These are phyloP conservation scores for Blastocystis sp. DNA, from an alignment of 352 stramenopile species.

Conservation along the genomic window DNA sequence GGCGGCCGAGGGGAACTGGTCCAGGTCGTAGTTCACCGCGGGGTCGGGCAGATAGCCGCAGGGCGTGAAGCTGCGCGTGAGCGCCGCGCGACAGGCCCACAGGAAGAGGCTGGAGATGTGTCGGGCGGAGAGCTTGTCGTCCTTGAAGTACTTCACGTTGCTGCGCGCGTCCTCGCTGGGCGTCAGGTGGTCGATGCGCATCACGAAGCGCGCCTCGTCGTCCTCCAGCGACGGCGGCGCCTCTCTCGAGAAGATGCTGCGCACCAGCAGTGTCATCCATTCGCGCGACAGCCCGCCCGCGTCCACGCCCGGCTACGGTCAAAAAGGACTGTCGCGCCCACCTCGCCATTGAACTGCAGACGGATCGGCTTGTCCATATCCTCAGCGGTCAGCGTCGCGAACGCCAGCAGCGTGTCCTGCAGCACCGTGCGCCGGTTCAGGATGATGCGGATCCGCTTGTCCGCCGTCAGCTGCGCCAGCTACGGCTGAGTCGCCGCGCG, in stretches of 20 bases:
- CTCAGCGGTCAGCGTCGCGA: conserved; percentile 47
- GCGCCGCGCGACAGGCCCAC: not conserved
- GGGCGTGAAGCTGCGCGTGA: conserved; percentile 13
- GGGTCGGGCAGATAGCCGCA: conserved; percentile 59
- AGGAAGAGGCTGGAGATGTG: conserved; percentile 26
- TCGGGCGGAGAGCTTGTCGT: not conserved
- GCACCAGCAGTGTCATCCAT: conserved; percentile 48
- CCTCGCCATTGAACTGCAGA: conserved; percentile 66
- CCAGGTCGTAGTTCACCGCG: conserved; percentile 17
- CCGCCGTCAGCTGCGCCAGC: conserved; percentile 45
- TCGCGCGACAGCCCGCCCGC: conserved; percentile 52
- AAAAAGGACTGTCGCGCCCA: not conserved
- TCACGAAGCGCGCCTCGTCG: conserved; percentile 57
- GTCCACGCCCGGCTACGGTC: conserved; percentile 52
- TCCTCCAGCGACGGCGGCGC: not conserved
- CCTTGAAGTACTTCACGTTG: conserved; percentile 41
- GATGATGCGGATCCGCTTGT: conserved; percentile 66
- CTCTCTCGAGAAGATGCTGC: conserved; percentile 28
- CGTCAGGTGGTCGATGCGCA: conserved; percentile 53
- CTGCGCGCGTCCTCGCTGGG: not conserved
- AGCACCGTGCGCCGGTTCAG: conserved; percentile 44
- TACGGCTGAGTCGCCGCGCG: not conserved
- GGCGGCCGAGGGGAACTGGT: not conserved
- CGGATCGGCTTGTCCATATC: conserved; percentile 64
- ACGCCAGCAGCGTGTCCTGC: conserved; percentile 65